Base-by-base conservation (phyloP, 768 basidiomycete species). In the Phallus indusiatus region DNA sequence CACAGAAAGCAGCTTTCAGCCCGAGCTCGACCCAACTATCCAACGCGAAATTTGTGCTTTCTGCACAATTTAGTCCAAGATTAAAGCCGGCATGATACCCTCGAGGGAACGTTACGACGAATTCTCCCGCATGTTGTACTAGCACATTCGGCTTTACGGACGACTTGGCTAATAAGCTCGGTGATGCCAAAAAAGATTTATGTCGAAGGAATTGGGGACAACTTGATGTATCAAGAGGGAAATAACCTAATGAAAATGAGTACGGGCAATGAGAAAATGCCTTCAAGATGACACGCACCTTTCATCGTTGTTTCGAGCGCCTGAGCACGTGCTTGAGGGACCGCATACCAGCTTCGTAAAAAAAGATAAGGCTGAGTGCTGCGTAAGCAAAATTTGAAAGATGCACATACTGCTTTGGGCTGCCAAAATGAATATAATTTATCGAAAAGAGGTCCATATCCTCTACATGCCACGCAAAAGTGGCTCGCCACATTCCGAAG, bases 401-500 rank as follows among this genome's bases (percentile, higher is more conserved):
- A 18, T 20, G n/a, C 28, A 56, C 57, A 17, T 36, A 59, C 57
- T 51, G 88, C 65, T 91, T 98, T 1, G 94, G 94, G 0, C 94
- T 94, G 0, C 96, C 96, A 65, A 97, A 98, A 71, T 99, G 96
- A 57, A 99, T 91, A 69, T 94, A 98, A 69, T 99, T 99, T 74
- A 99, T 98, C 59, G 92, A 94, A 73, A 95, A 97, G 1, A 99
- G 78, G 68, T 99, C 96, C 90, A 97, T 96, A 71, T 99, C 96
- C 71, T 99, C 96, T 52, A 99, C 96, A 66, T 99, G 96, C 95
- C 96, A 99, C 0, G 94, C 91, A 72, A 98, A 98, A 0, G 93
- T 93, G 21, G 95, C 95, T 54, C 94, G 79, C 96, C 96, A 99
- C 94, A 97, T 98, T 63, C 96, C 96, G 69, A 94, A 98, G 72